These are phyloP conservation scores for Colletotrichum neosansevieriae DNA, from an alignment of 2,329 filamentous ascomycete species.

Conservation along the genomic window DNA sequence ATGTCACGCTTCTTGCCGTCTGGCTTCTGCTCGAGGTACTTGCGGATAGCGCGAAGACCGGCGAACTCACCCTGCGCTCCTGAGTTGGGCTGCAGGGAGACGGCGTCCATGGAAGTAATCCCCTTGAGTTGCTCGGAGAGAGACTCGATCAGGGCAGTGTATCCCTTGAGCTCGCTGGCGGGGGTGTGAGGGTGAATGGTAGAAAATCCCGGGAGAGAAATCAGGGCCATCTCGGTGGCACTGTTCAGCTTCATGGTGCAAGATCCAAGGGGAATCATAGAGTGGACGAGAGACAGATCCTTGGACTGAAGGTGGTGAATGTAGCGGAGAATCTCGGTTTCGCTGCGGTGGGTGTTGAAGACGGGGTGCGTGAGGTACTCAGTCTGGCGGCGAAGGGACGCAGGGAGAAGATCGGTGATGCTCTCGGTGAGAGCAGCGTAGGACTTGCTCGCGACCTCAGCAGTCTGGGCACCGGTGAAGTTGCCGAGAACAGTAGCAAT, in stretches of 20 bases:
- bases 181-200: slow-evolving; percentile 87
- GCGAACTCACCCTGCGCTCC: slow-evolving; percentile 96
- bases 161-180: slow-evolving; percentile 72
- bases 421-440: slow-evolving; percentile 52
- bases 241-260: slow-evolving; percentile 99
- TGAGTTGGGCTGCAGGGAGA: slow-evolving; percentile 94
- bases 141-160: slow-evolving; percentile 75
- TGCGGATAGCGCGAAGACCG: slow-evolving; percentile 87
- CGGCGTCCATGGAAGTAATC: slow-evolving; percentile 91
- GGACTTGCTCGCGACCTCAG: slow-evolving; percentile 56
- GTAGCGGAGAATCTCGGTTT: slow-evolving; percentile 93
- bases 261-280: slow-evolving; percentile 96
- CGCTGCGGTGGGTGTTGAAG: slow-evolving; percentile 95
- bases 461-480: slow-evolving; percentile 48
- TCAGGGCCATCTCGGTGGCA: slow-evolving; percentile 90
- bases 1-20: slow-evolving; percentile 81
- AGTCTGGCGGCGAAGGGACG: slow-evolving; percentile 76
- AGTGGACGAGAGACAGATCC: slow-evolving; percentile 93
- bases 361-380: slow-evolving; percentile 88
- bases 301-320: slow-evolving; percentile 94
- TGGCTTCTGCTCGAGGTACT: slow-evolving; percentile 79
- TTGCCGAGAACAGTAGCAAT: slow-evolving; percentile 51
- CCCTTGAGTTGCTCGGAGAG: slow-evolving; percentile 81
- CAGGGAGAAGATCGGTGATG: slow-evolving; percentile 60
- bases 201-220: slow-evolving; percentile 81